Evolutionary conservation across 805 yeast species (phyloP).

Genomic region (Priceomyces fermenticarens): DNA sequence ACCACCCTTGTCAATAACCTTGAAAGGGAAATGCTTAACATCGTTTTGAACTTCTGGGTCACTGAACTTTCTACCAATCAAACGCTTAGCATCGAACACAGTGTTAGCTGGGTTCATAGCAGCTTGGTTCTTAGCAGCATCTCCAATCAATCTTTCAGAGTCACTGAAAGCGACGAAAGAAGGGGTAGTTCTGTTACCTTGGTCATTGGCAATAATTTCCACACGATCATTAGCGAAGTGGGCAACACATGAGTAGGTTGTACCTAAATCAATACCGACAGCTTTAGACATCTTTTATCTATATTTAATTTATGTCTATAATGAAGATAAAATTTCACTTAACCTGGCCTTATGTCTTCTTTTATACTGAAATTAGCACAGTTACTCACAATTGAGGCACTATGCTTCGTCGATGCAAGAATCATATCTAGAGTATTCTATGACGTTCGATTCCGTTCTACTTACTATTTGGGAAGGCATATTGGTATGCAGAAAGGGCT

Average conservation of each 20-base stretch:
- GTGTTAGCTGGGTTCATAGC: conserved; percentile 95
- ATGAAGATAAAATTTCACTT: no score
- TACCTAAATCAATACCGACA: conserved; percentile 93
- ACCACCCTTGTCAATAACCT: conserved; percentile 70
- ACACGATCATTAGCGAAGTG: conserved; percentile 68
- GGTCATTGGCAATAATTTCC: conserved; percentile 94
- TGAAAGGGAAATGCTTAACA: conserved; percentile 87
- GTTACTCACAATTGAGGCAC: conserved; percentile 1
- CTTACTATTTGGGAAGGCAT: conserved; percentile 1
- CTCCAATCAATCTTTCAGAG: conserved; percentile 92
- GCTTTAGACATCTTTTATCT: conserved; percentile 22
- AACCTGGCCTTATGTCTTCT: background rate
- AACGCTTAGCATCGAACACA: conserved; percentile 92
- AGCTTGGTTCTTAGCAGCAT: conserved; percentile 98
- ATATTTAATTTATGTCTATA: background rate
- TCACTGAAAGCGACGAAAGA: conserved; percentile 96
- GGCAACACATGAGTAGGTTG: conserved; percentile 97
- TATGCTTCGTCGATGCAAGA: conserved; percentile 7
- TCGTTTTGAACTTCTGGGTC: conserved; percentile 80
- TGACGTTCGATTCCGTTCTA: conserved; percentile 7
- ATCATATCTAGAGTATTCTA: conserved; percentile 1
- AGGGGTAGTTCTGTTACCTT: conserved; percentile 98
- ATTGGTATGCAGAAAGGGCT: background rate
- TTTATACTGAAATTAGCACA: conserved; percentile 1
- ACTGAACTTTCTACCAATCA: conserved; percentile 76